Evolutionary conservation across 2,329 filamentous ascomycete species (phyloP), one percentile per base, ranked within the genome.

Genomic region (Nigrospora oryzae): DNA sequence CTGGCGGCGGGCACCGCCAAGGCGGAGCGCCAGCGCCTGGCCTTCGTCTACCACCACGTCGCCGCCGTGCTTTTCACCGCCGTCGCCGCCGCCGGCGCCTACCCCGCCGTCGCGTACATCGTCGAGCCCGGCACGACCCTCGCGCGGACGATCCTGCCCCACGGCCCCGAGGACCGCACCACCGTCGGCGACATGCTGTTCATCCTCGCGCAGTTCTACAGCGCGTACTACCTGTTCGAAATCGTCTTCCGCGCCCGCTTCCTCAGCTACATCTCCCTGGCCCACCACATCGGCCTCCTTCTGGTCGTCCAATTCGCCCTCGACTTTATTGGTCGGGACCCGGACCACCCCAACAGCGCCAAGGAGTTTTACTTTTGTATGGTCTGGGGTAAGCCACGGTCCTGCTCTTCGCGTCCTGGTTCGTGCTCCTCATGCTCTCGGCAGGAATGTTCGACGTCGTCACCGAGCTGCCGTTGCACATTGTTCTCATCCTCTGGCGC

Each of bases 141-240:
- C 28, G 7, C 19, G n/a, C 33, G 35, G 12, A 12, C 37, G 3
- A 6, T 23, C 19, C 4, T 23, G 6, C 19, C 6, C 4, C 36
- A 49, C 15, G 15, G 33, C 12, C 44, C 42, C 3, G 45, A 45
- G 5, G 35, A 38, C 1, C 33, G 49, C 16, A 17, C 36, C 3
- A 49, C 47, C 5, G 42, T 41, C 5, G 51, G 51, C 11, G 49
- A 51, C 6, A 38, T 51, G 15, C 44, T 52, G 16, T 51, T 48
- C 19, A 46, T 48, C 2, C 15, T 51, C 0, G 36, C 43, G 1
- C 51, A 52, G 35, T 34, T 49, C 1, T 51, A 52, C 44, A 46
- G 47, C 44, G 49, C 43, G 4, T 52, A 52, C 40, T 52, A 52
- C 33, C 43, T 51, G 12, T 52, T 52, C 34, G 51, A 52, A 33